Base-by-base conservation (phyloP, 495 filamentous ascomycete genomes). In the Xylaria nigripes region DNA sequence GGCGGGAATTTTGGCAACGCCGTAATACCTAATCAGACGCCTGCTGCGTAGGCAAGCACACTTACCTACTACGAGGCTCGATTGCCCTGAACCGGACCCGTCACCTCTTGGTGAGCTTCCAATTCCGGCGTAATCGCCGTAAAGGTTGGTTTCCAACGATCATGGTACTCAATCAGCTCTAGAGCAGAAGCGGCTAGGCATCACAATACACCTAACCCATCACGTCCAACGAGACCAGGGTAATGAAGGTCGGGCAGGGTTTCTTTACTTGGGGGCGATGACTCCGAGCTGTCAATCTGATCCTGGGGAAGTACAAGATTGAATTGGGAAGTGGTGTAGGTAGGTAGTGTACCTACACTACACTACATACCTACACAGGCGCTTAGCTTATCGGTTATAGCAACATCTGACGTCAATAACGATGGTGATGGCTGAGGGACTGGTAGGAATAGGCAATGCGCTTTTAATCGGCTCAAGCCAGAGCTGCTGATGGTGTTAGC, bases 181-280 rank as follows among this genome's bases (percentile, higher is more conserved):
- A 27, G 48, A 49, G 34, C 51, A 30, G 15, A 48, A 30, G 38
- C 45, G 25, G 45, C 52, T 44, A 25, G 24, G 13, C 15, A 36
- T 13, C 32, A 8, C n/a, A 55, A 50, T 29, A 55, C n/a, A 55
- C 53, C 53, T 55, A 55, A 55, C 53, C 53, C 53, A 55, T 50
- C 45, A 49, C 45, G 53, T 55, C 40, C 22, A 45, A 38, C 36
- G 48, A 27, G 46, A 38, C 53, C 21, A 34, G 53, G 53, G 53
- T 48, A 44, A 10, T 22, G 25, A 25, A 25, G 46, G 13, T 32
- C 40, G 44, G 46, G 29, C 30, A 50, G 46, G 53, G 44, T 45
- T 34, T 24, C 25, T 25, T 48, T 45, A 36, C 23, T 51, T 51
- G 48, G 51, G 51, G 51, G 51, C 34, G 44, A 42, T 54, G 32